Percentiles rank a stretch among this genome's conserved stretches.
Conservation (phyloP, 352 stramenopile species). For the Globisporangium ultimum region DNA sequence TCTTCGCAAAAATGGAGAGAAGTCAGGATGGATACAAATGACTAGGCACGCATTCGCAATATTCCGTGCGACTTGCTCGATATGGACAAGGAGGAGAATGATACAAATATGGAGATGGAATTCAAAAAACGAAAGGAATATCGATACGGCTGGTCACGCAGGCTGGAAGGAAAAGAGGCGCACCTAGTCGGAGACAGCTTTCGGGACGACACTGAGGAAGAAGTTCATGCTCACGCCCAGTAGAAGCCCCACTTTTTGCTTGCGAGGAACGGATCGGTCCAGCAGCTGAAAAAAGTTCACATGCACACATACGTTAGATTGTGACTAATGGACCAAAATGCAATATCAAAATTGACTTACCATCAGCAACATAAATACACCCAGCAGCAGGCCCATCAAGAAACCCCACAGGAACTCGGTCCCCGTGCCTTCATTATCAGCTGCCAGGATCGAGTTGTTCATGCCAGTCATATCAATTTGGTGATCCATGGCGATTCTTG, state of each 20-base stretch:
- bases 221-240: constrained; percentile 89
- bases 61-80: background rate
- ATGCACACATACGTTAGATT: constrained; percentile 5
- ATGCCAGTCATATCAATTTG: constrained; percentile 85
- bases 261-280: constrained; percentile 80
- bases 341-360: constrained; percentile 24
- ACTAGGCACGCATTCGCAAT: too few relatives aligned
- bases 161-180: background rate
- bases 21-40: too few relatives aligned
- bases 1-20: background rate
- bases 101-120: constrained; percentile 22
- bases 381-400: constrained; percentile 82
- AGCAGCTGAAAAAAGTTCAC: constrained; percentile 44
- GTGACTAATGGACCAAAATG: background rate
- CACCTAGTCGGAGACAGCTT: constrained; percentile 58
- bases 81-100: background rate
- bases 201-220: constrained; percentile 85
- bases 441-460: constrained; percentile 77
- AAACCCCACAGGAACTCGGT: constrained; percentile 89
- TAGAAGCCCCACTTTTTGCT: constrained; percentile 83
- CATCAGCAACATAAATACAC: constrained; percentile 90
- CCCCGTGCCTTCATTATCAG: constrained; percentile 85
- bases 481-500: constrained; percentile 66
- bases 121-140: constrained; percentile 5
- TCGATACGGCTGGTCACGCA: constrained; percentile 1